Conservation (phyloP, 305 asterid species). For the Ilex paraguariensis region DNA sequence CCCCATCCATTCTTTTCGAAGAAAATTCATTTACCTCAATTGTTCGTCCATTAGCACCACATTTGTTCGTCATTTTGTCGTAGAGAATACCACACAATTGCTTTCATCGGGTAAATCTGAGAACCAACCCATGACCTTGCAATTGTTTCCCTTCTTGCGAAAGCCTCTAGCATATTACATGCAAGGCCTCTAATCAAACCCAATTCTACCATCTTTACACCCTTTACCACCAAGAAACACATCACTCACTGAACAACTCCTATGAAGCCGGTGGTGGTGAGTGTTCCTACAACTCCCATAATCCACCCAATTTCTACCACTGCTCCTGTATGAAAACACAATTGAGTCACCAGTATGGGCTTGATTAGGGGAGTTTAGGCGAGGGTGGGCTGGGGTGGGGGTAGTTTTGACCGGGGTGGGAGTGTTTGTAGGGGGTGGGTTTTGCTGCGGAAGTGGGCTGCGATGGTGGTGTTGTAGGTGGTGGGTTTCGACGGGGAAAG, state of each 20-base stretch:
- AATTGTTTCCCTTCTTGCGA: constrained; percentile 69
- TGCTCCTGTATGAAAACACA: constrained; percentile 37
- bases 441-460: too few relatives aligned
- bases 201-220: constrained; percentile 37
- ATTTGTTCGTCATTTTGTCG: too few relatives aligned
- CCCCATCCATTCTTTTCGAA: too few relatives aligned
- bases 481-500: too few relatives aligned
- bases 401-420: too few relatives aligned
- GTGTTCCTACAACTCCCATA: constrained; percentile 39
- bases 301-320: not conserved
- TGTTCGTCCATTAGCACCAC: too few relatives aligned
- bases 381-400: too few relatives aligned
- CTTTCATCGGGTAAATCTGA: constrained; percentile 22
- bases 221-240: constrained; percentile 43
- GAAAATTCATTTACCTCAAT: too few relatives aligned
- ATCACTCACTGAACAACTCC: constrained; percentile 78
- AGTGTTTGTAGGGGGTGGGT: too few relatives aligned
- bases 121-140: constrained; percentile 56
- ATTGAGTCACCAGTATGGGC: constrained; percentile 36
- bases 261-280: constrained; percentile 48
- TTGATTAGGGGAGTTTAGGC: too few relatives aligned
- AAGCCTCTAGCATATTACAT: constrained; percentile 80
- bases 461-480: too few relatives aligned
- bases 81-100: too few relatives aligned
- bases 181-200: constrained; percentile 81